phyloP scores from a whole-genome alignment of 2,329 filamentous ascomycete genomes.

The Keithomyces neogunnii region DNA sequence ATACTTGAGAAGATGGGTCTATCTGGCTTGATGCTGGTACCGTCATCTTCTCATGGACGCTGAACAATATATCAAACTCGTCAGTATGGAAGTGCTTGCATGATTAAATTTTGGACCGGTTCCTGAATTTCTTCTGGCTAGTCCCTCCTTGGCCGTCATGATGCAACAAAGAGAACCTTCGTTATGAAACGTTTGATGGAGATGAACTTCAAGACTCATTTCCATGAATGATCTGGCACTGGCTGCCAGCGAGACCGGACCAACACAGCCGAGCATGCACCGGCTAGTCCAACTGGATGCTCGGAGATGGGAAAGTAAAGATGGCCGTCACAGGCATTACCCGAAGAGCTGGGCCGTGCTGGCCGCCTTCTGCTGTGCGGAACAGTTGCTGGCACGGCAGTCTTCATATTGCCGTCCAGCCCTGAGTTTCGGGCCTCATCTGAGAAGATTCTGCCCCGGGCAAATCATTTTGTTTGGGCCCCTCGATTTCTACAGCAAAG shows the following conservation, averaged over 20 bases:
- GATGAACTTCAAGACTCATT: slow-evolving; percentile 29
- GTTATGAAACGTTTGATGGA: slow-evolving; percentile 25
- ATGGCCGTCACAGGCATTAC: slow-evolving; percentile 16
- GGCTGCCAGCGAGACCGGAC: slow-evolving; percentile 31
- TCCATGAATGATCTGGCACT: slow-evolving; percentile 28
- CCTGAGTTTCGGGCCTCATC: background rate
- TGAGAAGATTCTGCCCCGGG: background rate
- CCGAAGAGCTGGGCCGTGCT: slow-evolving; percentile 20
- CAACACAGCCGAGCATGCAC: slow-evolving; percentile 15
- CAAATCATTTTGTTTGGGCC: background rate
- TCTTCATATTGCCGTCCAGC: slow-evolving; percentile 6
- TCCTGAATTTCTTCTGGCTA: slow-evolving; percentile 11
- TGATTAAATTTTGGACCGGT: slow-evolving; percentile 17
- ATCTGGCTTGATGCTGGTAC: slow-evolving; percentile 25
- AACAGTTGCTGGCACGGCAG: background rate
- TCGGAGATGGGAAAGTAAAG: slow-evolving; percentile 18
- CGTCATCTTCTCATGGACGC: slow-evolving; percentile 17
- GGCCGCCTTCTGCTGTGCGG: slow-evolving; percentile 23
- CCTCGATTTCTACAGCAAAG: background rate
- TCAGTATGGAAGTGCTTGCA: background rate
- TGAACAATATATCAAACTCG: slow-evolving; percentile 15
- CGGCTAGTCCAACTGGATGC: background rate
- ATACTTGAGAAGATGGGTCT: slow-evolving; percentile 17
- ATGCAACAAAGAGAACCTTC: slow-evolving; percentile 11
- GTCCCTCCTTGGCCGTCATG: slow-evolving; percentile 18